Evolutionary conservation across 176 grass and related monocot species (phyloP).

Genomic region (Cenchrus fungigraminus): DNA sequence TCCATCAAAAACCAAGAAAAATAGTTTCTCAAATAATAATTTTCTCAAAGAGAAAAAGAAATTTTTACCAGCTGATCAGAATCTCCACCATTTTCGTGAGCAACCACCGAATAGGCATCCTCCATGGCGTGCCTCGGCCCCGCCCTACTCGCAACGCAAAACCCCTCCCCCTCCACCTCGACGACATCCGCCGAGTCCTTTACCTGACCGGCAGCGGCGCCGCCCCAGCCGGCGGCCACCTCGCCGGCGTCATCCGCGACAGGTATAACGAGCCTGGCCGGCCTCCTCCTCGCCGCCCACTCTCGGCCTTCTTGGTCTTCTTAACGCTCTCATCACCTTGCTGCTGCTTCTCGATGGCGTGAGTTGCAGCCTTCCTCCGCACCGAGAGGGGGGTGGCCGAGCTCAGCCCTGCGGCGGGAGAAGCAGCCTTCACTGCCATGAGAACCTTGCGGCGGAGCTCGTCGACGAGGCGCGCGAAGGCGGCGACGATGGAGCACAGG

Average conservation of each 20-base stretch:
- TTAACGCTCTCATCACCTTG: not conserved
- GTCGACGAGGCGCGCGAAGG: too few species aligned
- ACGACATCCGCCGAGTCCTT: constrained; percentile 22
- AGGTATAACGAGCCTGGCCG: constrained; percentile 60
- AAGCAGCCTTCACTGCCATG: too few species aligned
- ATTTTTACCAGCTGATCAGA: constrained; percentile 56
- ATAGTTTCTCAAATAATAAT: not conserved
- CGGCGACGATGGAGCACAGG: constrained; percentile 3
- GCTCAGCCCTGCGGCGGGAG: too few species aligned
- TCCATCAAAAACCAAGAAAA: not conserved
- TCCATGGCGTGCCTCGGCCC: constrained; percentile 79
- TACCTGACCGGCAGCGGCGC: not conserved
- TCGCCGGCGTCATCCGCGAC: constrained; percentile 25
- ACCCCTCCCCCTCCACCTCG: constrained; percentile 54
- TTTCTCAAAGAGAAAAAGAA: not conserved
- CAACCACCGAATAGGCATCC: constrained; percentile 59
- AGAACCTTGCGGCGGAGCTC: too few species aligned
- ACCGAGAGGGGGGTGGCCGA: too few species aligned
- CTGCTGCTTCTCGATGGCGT: too few species aligned
- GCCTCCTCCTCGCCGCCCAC: constrained; percentile 50
- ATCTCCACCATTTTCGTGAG: constrained; percentile 31
- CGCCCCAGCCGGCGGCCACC: not conserved
- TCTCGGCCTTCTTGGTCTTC: constrained; percentile 20
- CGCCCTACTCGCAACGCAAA: constrained; percentile 62
- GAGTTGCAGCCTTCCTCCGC: too few species aligned